Base-by-base conservation (phyloP, 257 asterid genomes). In the Knoxia roxburghii region DNA sequence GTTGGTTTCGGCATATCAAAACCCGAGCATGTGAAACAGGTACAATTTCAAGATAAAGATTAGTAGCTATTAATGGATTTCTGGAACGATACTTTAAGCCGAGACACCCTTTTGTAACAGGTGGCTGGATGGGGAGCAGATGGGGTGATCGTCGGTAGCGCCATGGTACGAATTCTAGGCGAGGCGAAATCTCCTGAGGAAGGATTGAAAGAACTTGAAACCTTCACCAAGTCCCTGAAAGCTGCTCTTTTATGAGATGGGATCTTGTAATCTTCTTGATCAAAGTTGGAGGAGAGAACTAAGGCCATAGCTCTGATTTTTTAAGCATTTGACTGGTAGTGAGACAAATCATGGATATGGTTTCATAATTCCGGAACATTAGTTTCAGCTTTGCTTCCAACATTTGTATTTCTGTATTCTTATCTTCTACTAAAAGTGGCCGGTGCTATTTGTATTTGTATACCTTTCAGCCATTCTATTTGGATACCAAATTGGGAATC, bases 111-210 rank as follows among this genome's bases (percentile, higher is more conserved):
- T 6, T 21, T 51, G 9, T 70, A 66, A 41, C 88, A 90, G 97
- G 81, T 91, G 67, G 93, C 86, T 5, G 86, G 71, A 53, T 91
- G 97, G 96, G 97, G 97, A 74, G 97, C 97, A 23, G 97, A 88
- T 32, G 97, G 97, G 2, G 96, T 91, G 72, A 91, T 91, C 68
- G 91, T 91, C 52, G 97, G 97, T 1, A 91, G 96, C 49, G 97
- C 97, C n/a, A 74, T 91, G 61, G 96, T 91, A 7, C 86, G 74
- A 82, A 63, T 88, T 68, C 71, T 91, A n/a, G 95, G 85, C 7
- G 93, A 85, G 13, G 95, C 97, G 55, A 88, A 78, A 74, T 86
- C 96, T 1, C 93, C 96, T 0, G 88, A 86, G 78, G 95, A 91
- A 74, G 96, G 95, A 29, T 62, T 91, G 68, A 83, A 85, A 78